Percentiles rank a stretch among this genome's conserved stretches.
Evolutionary conservation across 2,329 filamentous ascomycete species (phyloP).

Genomic region (Teratosphaeria zuluensis): DNA sequence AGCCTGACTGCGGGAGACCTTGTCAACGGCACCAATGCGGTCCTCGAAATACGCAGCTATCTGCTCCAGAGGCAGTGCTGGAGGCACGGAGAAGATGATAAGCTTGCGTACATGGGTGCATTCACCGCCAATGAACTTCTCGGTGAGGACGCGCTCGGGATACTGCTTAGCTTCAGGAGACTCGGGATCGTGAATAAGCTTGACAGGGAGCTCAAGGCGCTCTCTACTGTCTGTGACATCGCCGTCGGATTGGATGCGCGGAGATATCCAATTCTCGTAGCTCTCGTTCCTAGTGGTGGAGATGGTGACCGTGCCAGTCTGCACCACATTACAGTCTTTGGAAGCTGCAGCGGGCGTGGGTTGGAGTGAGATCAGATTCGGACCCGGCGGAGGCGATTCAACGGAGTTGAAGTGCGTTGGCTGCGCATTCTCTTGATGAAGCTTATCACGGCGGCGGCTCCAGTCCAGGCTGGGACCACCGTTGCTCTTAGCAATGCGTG

Average conservation of each 20-base stretch:
- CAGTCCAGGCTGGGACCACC: not conserved
- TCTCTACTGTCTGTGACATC: not conserved
- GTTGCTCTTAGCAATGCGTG: not conserved
- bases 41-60: constrained; percentile 1
- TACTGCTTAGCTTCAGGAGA: not conserved
- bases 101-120: constrained; percentile 7
- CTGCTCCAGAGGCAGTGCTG: not conserved
- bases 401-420: not conserved
- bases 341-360: not conserved
- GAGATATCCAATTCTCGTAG: not conserved
- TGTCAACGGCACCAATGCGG: not conserved
- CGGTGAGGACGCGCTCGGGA: constrained; percentile 1
- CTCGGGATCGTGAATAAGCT: not conserved
- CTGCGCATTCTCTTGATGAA: not conserved
- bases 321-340: not conserved
- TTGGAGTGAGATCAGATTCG: not conserved
- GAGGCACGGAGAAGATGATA: constrained; percentile 1
- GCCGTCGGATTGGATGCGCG: not conserved
- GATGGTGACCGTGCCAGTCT: not conserved
- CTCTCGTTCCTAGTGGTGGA: not conserved
- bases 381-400: not conserved
- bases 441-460: not conserved
- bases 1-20: not conserved
- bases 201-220: not conserved
- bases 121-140: constrained; percentile 6